These are phyloP conservation scores for Orbilia quercus DNA, from an alignment of 2,329 filamentous ascomycete species.

Conservation along the genomic window DNA sequence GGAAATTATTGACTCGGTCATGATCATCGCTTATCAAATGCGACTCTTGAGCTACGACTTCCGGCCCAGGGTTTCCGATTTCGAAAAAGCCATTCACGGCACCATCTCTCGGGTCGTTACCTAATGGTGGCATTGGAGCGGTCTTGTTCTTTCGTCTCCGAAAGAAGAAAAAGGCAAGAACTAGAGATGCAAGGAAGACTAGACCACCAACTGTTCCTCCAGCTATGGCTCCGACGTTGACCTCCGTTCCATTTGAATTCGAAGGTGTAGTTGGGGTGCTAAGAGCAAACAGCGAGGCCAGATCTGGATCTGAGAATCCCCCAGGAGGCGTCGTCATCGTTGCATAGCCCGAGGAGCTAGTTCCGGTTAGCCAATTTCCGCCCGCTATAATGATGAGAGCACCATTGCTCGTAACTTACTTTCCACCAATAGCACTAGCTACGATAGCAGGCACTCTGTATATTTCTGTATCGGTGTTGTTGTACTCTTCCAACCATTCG, in stretches of 20 bases:
- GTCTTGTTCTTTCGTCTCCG: constrained; percentile 7
- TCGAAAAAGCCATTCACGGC: constrained; percentile 31
- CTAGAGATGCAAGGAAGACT: constrained; percentile 2
- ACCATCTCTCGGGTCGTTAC: constrained; percentile 26
- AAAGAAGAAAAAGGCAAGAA: constrained; percentile 13
- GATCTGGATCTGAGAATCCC: constrained; percentile 27
- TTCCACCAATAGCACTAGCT: constrained; percentile 32
- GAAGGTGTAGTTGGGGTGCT: constrained; percentile 9
- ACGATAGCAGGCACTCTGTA: constrained; percentile 21
- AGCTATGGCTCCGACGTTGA: constrained; percentile 28
- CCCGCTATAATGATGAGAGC: not conserved
- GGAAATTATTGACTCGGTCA: no score
- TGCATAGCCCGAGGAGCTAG: constrained; percentile 39
- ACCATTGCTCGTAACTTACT: constrained; percentile 14
- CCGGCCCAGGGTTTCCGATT: constrained; percentile 12
- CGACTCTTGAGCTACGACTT: not conserved
- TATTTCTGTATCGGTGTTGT: constrained; percentile 17
- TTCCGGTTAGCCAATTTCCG: not conserved
- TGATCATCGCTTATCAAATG: not conserved
- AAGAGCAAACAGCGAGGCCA: constrained; percentile 22
- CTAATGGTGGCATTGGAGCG: constrained; percentile 17
- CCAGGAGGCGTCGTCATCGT: constrained; percentile 27
- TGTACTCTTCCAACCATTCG: constrained; percentile 25
- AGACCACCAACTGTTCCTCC: constrained; percentile 31
- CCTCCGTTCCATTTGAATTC: not conserved